Evolutionary conservation across 2,329 filamentous ascomycete genomes (phyloP).

Genomic region (Pyrenochaeta sp.): DNA sequence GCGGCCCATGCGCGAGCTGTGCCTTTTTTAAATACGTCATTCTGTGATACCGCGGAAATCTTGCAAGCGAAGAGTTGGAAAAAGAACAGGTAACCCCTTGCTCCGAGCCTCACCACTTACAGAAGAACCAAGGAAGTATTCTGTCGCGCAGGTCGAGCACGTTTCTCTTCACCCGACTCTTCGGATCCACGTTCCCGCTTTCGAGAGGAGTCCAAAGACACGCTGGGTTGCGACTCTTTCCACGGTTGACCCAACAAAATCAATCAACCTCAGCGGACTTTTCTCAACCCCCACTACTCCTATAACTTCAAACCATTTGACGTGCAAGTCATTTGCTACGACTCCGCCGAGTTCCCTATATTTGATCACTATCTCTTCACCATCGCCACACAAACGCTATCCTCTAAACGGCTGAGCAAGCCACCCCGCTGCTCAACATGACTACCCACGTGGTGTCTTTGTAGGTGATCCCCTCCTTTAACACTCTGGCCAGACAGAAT

Average conservation of each 20-base stretch:
- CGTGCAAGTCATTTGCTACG: neutral
- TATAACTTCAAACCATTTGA: slow-evolving; percentile 7
- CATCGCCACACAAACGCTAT: slow-evolving; percentile 2
- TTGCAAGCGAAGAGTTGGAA: slow-evolving; percentile 15
- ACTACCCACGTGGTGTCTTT: slow-evolving; percentile 68
- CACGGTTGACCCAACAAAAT: slow-evolving; percentile 6
- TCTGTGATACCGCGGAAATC: slow-evolving; percentile 12
- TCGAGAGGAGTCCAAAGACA: slow-evolving; percentile 4
- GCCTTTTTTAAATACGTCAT: slow-evolving; percentile 19
- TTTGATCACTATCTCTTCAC: slow-evolving; percentile 2
- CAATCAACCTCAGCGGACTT: slow-evolving; percentile 19
- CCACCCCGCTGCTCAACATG: slow-evolving; percentile 51
- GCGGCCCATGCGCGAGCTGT: slow-evolving; percentile 9
- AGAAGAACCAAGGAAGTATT: slow-evolving; percentile 23
- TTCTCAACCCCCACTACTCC: slow-evolving; percentile 13
- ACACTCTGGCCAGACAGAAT: neutral
- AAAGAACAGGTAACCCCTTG: slow-evolving; percentile 6
- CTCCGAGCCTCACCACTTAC: slow-evolving; percentile 6
- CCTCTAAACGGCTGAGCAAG: neutral
- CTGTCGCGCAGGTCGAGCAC: slow-evolving; percentile 8
- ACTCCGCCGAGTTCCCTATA: neutral
- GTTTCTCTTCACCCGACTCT: slow-evolving; percentile 1
- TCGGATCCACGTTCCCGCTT: neutral
- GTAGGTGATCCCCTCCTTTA: slow-evolving; percentile 51
- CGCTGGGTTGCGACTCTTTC: slow-evolving; percentile 8